phyloP scores from a whole-genome alignment of 1,284 basidiomycete species.

The Ganoderma resinaceum region DNA sequence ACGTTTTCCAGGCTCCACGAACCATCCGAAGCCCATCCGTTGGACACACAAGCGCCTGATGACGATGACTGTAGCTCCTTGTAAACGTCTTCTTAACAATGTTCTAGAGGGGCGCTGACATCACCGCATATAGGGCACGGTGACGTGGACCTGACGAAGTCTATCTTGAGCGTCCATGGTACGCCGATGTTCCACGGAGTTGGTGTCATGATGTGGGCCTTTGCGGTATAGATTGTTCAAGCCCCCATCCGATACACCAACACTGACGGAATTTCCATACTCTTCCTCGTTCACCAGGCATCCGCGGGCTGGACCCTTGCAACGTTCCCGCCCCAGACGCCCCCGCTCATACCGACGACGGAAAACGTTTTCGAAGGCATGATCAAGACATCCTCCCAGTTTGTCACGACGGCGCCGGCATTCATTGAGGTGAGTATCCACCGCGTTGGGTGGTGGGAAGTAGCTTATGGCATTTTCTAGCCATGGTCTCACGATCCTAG shows the following conservation, averaged over 20 bases:
- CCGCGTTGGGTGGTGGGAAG: not conserved
- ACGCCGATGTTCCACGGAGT: slow-evolving; percentile 37
- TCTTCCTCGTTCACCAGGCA: slow-evolving; percentile 14
- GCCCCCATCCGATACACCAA: not conserved
- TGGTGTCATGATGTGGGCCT: slow-evolving; percentile 28
- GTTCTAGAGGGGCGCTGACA: not conserved
- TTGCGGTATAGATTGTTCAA: slow-evolving; percentile 24
- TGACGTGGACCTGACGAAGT: slow-evolving; percentile 20
- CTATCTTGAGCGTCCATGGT: slow-evolving; percentile 29
- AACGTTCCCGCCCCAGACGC: slow-evolving; percentile 27
- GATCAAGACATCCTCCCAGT: slow-evolving; percentile 27
- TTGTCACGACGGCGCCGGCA: slow-evolving; percentile 35
- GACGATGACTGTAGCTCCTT: not conserved
- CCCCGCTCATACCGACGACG: slow-evolving; percentile 34
- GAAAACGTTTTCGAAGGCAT: slow-evolving; percentile 32
- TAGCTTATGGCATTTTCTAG: slow-evolving; percentile 11
- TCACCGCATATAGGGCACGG: slow-evolving; percentile 17
- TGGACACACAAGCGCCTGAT: slow-evolving; percentile 27
- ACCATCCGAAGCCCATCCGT: slow-evolving; percentile 33
- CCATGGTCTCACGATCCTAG: slow-evolving; percentile 31
- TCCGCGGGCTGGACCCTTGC: slow-evolving; percentile 28
- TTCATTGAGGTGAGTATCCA: slow-evolving; percentile 35
- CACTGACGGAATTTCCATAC: not conserved
- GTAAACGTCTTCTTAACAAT: not conserved
- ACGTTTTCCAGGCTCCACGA: slow-evolving; percentile 27